phyloP scores from a whole-genome alignment of 1,139 yeast genomes.

The Blastobotrys capitulatus region DNA sequence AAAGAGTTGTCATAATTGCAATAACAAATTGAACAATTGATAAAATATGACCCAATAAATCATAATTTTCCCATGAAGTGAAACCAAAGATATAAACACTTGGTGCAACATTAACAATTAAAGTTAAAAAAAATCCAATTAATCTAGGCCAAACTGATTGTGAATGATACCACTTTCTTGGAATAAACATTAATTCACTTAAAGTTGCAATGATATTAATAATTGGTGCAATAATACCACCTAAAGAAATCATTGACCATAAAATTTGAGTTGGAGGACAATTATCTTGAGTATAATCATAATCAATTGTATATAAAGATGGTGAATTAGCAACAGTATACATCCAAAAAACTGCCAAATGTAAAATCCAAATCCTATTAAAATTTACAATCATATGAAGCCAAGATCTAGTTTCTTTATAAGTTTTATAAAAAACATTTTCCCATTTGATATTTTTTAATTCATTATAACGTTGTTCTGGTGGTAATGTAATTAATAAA shows the following conservation, averaged over 20 bases:
- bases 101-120: constrained; percentile 52
- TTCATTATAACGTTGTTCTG: constrained; percentile 41
- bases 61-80: constrained; percentile 49
- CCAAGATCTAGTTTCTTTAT: constrained; percentile 71
- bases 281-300: constrained; percentile 51
- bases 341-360: constrained; percentile 73
- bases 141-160: constrained; percentile 44
- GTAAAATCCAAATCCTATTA: constrained; percentile 80
- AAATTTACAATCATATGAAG: constrained; percentile 70
- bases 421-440: constrained; percentile 63
- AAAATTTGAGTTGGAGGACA: constrained; percentile 61
- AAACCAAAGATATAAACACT: constrained; percentile 51
- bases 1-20: constrained; percentile 55
- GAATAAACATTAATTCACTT: constrained; percentile 61
- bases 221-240: constrained; percentile 64
- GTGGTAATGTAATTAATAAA: constrained; percentile 41
- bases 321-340: constrained; percentile 77
- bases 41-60: constrained; percentile 42
- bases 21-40: constrained; percentile 55
- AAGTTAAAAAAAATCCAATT: constrained; percentile 40
- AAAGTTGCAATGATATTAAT: constrained; percentile 59
- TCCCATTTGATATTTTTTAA: constrained; percentile 58
- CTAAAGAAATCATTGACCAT: constrained; percentile 60
- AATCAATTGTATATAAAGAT: constrained; percentile 61
- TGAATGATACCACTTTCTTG: constrained; percentile 65